Conservation (phyloP, 2,329 filamentous ascomycete species). For the Phialophora chinensis region DNA sequence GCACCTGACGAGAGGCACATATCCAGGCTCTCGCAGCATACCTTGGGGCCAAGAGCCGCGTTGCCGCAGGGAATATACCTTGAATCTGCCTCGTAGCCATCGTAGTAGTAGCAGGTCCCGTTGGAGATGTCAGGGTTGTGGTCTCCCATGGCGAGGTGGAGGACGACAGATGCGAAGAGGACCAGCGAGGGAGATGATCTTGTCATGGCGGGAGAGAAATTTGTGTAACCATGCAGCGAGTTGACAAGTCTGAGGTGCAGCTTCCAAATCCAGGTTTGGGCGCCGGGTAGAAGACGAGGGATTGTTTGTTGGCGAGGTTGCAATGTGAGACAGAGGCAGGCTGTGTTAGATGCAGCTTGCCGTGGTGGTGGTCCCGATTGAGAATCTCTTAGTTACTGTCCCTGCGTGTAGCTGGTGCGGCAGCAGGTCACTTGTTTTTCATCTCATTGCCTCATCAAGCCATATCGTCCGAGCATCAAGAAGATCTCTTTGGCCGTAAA, state of each 20-base stretch:
- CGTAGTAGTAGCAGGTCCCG: conserved; percentile 37
- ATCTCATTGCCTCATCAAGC: conserved; percentile 37
- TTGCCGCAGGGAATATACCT: conserved; percentile 40
- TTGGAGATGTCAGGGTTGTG: conserved; percentile 38
- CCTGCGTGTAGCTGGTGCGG: conserved; percentile 5
- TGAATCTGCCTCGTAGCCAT: conserved; percentile 28
- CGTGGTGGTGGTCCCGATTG: neutral
- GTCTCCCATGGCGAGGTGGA: conserved; percentile 23
- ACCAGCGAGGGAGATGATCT: conserved; percentile 5
- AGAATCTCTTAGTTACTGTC: neutral
- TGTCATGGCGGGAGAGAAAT: conserved; percentile 5
- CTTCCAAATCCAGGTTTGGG: conserved; percentile 7
- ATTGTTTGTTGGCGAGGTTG: conserved; percentile 10
- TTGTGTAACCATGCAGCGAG: conserved; percentile 22
- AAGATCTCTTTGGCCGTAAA: conserved; percentile 87
- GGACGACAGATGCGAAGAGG: conserved; percentile 11
- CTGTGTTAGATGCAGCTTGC: conserved; percentile 18
- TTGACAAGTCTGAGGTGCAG: conserved; percentile 4
- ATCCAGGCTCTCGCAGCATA: conserved; percentile 37
- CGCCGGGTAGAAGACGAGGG: conserved; percentile 7
- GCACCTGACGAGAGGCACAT: conserved; percentile 37
- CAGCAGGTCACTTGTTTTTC: conserved; percentile 16
- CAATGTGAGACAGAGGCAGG: conserved; percentile 15
- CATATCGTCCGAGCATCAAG: conserved; percentile 72
- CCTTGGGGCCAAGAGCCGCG: conserved; percentile 32